These are phyloP conservation scores for Ceratocystis ficicola DNA, from an alignment of 2,329 filamentous ascomycete species.

Conservation along the genomic window DNA sequence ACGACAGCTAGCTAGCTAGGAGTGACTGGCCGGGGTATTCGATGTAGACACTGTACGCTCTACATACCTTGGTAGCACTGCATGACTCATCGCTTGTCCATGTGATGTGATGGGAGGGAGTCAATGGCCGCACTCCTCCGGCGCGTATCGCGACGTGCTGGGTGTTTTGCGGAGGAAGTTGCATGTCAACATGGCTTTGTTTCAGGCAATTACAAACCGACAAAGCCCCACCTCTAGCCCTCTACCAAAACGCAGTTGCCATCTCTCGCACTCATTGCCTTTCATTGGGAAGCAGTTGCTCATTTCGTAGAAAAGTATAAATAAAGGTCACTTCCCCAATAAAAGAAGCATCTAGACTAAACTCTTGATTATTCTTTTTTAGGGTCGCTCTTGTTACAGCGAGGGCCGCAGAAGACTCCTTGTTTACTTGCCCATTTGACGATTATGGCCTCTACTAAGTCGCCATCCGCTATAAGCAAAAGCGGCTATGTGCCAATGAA, in stretches of 20 bases:
- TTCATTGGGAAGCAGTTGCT: background rate
- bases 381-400: no score
- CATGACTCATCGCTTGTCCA: no score
- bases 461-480: background rate
- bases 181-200: background rate
- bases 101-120: no score
- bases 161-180: background rate
- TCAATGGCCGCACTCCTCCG: no score
- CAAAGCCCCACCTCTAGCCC: background rate
- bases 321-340: background rate
- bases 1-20: no score
- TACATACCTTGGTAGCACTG: no score
- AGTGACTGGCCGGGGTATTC: no score
- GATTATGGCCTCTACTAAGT: background rate
- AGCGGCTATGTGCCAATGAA: background rate
- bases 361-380: no score
- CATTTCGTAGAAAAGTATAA: background rate
- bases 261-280: background rate
- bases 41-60: no score
- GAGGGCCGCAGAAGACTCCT: background rate
- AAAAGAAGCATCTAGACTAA: no score
- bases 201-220: background rate
- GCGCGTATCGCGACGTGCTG: no score
- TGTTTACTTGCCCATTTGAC: background rate
- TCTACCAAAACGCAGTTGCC: no score